Evolutionary conservation across 2,329 filamentous ascomycete species (phyloP).

Genomic region (Coniella lustricola): DNA sequence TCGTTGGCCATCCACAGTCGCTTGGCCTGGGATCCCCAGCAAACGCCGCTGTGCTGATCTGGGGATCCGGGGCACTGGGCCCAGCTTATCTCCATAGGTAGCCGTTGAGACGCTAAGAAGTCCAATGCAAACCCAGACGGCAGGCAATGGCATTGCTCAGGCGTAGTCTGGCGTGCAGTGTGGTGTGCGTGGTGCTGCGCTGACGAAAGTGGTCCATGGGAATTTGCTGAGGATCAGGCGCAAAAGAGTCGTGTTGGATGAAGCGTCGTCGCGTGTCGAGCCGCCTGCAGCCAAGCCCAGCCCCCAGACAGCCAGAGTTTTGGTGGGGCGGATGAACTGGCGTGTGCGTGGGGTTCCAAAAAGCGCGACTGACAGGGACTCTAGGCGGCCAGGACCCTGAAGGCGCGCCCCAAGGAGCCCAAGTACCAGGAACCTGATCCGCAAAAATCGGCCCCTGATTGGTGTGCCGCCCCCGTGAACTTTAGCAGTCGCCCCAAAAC

Average conservation of each 20-base stretch:
- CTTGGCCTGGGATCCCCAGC: not conserved
- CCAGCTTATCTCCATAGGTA: conserved; percentile 16
- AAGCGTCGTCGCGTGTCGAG: not conserved
- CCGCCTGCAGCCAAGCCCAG: not conserved
- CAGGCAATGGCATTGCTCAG: not conserved
- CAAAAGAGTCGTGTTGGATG: not conserved
- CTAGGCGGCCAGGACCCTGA: conserved; percentile 1
- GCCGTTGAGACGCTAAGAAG: conserved; percentile 11
- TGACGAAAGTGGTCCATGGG: not conserved
- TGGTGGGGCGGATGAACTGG: conserved; percentile 2
- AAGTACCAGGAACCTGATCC: conserved; percentile 2
- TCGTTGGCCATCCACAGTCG: not conserved
- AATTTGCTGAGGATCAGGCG: not conserved
- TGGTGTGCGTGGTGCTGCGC: too few relatives aligned
- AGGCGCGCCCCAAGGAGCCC: not conserved
- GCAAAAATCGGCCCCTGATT: not conserved
- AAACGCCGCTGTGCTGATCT: not conserved
- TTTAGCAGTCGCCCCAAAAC: conserved; percentile 1
- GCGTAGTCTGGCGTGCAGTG: too few relatives aligned
- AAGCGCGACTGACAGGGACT: not conserved
- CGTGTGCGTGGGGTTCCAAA: not conserved
- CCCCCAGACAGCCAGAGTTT: not conserved
- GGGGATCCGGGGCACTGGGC: not conserved
- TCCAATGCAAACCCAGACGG: not conserved
- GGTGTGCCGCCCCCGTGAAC: conserved; percentile 5